Conservation (phyloP, 2,329 filamentous ascomycete species). For the Colletotrichum sp. region DNA sequence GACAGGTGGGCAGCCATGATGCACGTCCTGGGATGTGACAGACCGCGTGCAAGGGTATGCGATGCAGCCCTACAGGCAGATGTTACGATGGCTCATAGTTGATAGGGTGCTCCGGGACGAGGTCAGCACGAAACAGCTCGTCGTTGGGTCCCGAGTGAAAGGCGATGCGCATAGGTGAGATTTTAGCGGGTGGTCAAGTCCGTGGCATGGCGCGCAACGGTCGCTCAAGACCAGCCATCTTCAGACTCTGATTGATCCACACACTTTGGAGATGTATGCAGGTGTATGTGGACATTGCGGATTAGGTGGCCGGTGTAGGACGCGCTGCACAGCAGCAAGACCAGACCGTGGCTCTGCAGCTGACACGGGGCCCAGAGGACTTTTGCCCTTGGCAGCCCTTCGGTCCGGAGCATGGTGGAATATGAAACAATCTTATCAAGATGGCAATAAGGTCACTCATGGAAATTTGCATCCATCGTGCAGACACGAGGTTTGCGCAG, state of each 20-base stretch:
- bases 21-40: not conserved
- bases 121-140: not conserved
- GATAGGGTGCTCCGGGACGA: not conserved
- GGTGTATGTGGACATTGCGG: not conserved
- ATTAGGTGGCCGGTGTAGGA: not conserved
- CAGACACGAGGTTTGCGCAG: not conserved
- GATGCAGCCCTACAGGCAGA: conserved; percentile 12
- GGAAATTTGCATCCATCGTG: not conserved
- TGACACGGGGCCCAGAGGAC: not conserved
- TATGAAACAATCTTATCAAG: not conserved
- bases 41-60: not conserved
- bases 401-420: not conserved
- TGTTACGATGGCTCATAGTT: not conserved
- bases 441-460: not conserved
- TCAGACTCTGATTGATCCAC: not conserved
- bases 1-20: not conserved
- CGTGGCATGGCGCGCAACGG: not conserved
- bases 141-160: not conserved
- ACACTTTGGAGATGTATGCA: not conserved
- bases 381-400: not conserved
- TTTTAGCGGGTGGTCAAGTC: conserved; percentile 14
- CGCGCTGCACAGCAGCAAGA: not conserved
- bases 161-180: conserved; percentile 14
- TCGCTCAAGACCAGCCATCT: not conserved
- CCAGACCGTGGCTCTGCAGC: conserved; percentile 1